Conservation (phyloP, 768 basidiomycete genomes). For the Lentinula aciculospora region DNA sequence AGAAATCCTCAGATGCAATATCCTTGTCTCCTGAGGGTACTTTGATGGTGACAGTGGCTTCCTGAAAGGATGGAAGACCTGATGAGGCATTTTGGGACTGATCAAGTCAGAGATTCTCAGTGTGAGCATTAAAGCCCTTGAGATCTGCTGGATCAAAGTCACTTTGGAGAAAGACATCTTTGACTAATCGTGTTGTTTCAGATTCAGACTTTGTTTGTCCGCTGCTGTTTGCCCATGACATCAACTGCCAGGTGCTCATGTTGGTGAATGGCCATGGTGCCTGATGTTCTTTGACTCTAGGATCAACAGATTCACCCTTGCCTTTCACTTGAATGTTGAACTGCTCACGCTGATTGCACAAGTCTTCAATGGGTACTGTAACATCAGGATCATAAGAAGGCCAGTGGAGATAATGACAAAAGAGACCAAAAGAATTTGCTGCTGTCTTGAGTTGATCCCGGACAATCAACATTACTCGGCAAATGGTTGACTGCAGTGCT, state of each 20-base stretch:
- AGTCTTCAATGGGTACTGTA: slow-evolving; percentile 5
- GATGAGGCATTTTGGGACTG: slow-evolving; percentile 8
- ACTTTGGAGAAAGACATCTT: slow-evolving; percentile 13
- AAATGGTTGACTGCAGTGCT: not conserved
- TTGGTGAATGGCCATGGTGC: slow-evolving; percentile 13
- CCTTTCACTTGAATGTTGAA: not conserved
- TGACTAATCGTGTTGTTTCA: slow-evolving; percentile 13
- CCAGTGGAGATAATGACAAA: slow-evolving; percentile 14
- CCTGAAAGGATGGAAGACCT: slow-evolving; percentile 10
- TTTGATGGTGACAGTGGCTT: slow-evolving; percentile 18
- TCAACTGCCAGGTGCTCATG: slow-evolving; percentile 14
- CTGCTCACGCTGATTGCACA: slow-evolving; percentile 9
- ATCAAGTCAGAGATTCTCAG: slow-evolving; percentile 13
- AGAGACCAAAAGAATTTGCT: slow-evolving; percentile 16
- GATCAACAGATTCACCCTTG: not conserved
- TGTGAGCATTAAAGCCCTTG: slow-evolving; percentile 13
- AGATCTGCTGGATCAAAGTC: slow-evolving; percentile 17
- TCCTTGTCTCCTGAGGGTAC: slow-evolving; percentile 18
- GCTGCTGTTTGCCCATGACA: slow-evolving; percentile 20
- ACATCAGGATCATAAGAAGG: slow-evolving; percentile 22
- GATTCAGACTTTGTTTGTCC: slow-evolving; percentile 12
- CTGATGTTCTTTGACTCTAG: slow-evolving; percentile 1
- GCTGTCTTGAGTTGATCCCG: slow-evolving; percentile 15
- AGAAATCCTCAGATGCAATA: slow-evolving; percentile 13
- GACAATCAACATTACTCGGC: slow-evolving; percentile 13